These are phyloP conservation scores for Melastoma candidum DNA, from an alignment of 441 rosid genomes.

Conservation along the genomic window DNA sequence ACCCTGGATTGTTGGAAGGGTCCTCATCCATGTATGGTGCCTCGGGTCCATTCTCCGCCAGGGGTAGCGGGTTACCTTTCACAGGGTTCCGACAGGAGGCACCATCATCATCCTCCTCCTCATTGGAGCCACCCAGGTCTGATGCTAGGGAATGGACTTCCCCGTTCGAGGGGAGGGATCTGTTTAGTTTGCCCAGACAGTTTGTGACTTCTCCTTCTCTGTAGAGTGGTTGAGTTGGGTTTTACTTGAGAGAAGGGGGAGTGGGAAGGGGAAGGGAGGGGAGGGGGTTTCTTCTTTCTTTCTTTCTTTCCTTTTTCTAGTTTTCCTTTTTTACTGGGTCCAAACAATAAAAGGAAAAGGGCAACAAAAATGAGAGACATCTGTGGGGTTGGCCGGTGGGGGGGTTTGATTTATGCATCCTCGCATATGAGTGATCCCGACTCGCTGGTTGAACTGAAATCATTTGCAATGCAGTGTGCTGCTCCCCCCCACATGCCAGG, in stretches of 20 bases:
- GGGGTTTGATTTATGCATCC: too few relatives aligned
- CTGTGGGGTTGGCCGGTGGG: too few relatives aligned
- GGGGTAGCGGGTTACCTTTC: slow-evolving; percentile 24
- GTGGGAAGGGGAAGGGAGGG: too few relatives aligned
- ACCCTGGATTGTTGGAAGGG: slow-evolving; percentile 18
- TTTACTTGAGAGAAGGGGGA: slow-evolving; percentile 20
- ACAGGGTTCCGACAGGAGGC: slow-evolving; percentile 32
- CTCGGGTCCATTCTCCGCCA: slow-evolving; percentile 28
- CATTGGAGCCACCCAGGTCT: slow-evolving; percentile 24
- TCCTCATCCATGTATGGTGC: slow-evolving; percentile 30
- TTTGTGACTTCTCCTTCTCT: slow-evolving; percentile 73
- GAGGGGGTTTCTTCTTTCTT: not conserved
- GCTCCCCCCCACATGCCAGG: too few relatives aligned
- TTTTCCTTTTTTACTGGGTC: too few relatives aligned
- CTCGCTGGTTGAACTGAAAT: too few relatives aligned
- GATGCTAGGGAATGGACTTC: slow-evolving; percentile 71
- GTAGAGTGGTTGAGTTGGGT: slow-evolving; percentile 23
- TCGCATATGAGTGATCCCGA: too few relatives aligned
- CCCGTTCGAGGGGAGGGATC: slow-evolving; percentile 80
- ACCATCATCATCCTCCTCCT: slow-evolving; percentile 6
- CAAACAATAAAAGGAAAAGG: too few relatives aligned
- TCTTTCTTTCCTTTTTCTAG: too few relatives aligned
- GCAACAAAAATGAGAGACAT: too few relatives aligned
- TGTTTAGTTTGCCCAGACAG: slow-evolving; percentile 74
- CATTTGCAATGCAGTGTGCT: too few relatives aligned